Evolutionary conservation across 2,329 filamentous ascomycete genomes (phyloP).

Genomic region (Monilinia vaccinii-corymbosi): DNA sequence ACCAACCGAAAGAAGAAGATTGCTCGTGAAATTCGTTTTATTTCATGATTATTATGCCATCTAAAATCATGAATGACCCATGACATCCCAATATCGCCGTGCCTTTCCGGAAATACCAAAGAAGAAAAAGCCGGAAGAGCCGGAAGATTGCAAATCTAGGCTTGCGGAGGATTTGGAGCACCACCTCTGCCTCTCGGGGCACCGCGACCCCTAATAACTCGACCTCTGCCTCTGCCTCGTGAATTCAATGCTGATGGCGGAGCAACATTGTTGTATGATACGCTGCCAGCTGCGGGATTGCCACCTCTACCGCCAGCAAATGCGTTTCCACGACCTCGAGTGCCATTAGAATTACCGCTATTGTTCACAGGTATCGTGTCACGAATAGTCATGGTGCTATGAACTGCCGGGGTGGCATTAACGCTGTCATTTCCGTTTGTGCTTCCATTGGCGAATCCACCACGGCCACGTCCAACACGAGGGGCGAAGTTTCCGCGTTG

Average conservation of each 20-base stretch:
- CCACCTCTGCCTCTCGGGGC: slow-evolving; percentile 20
- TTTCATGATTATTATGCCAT: background rate
- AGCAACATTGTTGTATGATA: slow-evolving; percentile 46
- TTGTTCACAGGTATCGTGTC: slow-evolving; percentile 14
- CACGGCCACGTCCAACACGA: slow-evolving; percentile 28
- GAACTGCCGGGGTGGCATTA: slow-evolving; percentile 21
- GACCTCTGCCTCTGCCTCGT: slow-evolving; percentile 30
- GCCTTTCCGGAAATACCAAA: background rate
- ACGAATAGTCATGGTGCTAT: slow-evolving; percentile 22
- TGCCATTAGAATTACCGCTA: slow-evolving; percentile 15
- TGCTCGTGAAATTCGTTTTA: background rate
- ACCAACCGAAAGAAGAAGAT: background rate
- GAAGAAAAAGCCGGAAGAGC: background rate
- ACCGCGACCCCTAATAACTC: slow-evolving; percentile 25
- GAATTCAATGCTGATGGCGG: slow-evolving; percentile 50
- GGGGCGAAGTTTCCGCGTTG: slow-evolving; percentile 6
- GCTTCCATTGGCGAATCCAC: slow-evolving; percentile 22
- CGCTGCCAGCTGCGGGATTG: slow-evolving; percentile 9
- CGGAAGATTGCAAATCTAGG: background rate
- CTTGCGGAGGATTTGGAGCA: slow-evolving; percentile 5
- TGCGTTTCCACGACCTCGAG: slow-evolving; percentile 16
- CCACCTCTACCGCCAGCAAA: slow-evolving; percentile 22
- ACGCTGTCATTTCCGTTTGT: slow-evolving; percentile 9
- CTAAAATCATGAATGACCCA: background rate
- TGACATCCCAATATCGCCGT: background rate